Base-by-base conservation (phyloP, 2,329 filamentous ascomycete species). In the Penicillium griseofulvum region DNA sequence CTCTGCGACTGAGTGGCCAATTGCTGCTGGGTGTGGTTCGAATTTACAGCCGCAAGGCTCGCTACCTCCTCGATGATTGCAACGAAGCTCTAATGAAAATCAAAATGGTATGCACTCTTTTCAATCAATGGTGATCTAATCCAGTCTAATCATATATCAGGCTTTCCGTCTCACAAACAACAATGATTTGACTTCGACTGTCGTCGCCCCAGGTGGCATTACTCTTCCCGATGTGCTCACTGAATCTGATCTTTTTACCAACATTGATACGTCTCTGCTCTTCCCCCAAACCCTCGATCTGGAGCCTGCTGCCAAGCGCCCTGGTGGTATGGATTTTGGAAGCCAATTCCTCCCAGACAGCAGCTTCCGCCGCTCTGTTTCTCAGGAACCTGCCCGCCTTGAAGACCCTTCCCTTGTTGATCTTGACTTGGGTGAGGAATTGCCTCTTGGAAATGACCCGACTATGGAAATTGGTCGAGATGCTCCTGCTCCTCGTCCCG, bases 71-170 rank as follows among this genome's bases (percentile, higher is more conserved):
- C 45, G 94, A 99, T 69, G 94, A 99, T 72, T 99, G 94, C 77
- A 97, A 96, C 68, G 94, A 99, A 76, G 93, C 93, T 37, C 80
- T 99, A 63, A 87, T 96, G 81, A 97, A 97, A 79, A 97, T 99
- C 68, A 97, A 97, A 73, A 95, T 97, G 91, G 93, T 97, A 77
- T 38, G 81, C 56, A 50, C 24, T 9, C 26, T 38, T 6, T 47
- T 17, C 8, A 17, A 43, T 8, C 11, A 8, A 39, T 43, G 11
- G 3, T 22, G 16, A 16, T 16, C 17, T 29, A 62, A 57, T 16
- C 16, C 19, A 16, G 17, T 24, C 54, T 57, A 58, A 52, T 11
- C 12, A 14, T 10, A 42, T 39, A 5, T n/a, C 39, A 96, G 93
- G 93, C 94, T 39, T 99, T 97, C 78, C 89, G 92, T 57, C 90